Evolutionary conservation across 345 rosid species (phyloP), one percentile per base, ranked within the genome.

Genomic region (Aquilaria sinensis): DNA sequence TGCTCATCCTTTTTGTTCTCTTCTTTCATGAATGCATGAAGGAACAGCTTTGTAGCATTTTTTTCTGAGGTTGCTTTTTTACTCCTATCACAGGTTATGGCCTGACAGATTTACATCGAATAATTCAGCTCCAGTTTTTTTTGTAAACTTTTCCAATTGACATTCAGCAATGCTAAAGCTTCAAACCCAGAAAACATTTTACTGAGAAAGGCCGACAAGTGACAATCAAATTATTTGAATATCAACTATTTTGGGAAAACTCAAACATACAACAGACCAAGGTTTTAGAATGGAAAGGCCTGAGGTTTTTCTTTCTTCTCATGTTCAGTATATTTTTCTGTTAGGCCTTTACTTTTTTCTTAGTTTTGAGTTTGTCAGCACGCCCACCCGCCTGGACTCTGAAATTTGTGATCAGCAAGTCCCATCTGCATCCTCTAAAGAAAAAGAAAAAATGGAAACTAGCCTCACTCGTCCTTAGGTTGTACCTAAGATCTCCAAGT

Each of bases 1-100:
- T 37, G 58, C 45, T 31, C 12, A 48, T 23, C 32, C 33, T 63
- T 61, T 63, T 1, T 30, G 23, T 23, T 23, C 2, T 57, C 16
- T 56, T 41, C 62, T 34, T 30, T 30, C 12, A 9, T 56, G 51
- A 61, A 55, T 32, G 16, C 61, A 48, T 15, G 10, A 54, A 43
- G 41, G 32, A 37, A 57, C 31, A 37, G 58, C 12, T 30, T 41
- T 51, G 12, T 31, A 11, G 48, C n/a, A 53, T n/a, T 45, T 46
- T 12, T 47, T 56, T 65, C 13, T 54, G 37, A 52, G 31, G 9
- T 33, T 13, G 23, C 63, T 64, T 13, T 34, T 64, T 53, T 65
- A 3, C 29, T 53, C 50, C 34, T 46, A 12, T 53, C 56, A 30
- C 47, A 15, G 53, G 30, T 8, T 29, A 48, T 52, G 47, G 45